Evolutionary conservation across 1,284 basidiomycete genomes (phyloP).

Genomic region (Pseudomicrostroma phylloplanum): DNA sequence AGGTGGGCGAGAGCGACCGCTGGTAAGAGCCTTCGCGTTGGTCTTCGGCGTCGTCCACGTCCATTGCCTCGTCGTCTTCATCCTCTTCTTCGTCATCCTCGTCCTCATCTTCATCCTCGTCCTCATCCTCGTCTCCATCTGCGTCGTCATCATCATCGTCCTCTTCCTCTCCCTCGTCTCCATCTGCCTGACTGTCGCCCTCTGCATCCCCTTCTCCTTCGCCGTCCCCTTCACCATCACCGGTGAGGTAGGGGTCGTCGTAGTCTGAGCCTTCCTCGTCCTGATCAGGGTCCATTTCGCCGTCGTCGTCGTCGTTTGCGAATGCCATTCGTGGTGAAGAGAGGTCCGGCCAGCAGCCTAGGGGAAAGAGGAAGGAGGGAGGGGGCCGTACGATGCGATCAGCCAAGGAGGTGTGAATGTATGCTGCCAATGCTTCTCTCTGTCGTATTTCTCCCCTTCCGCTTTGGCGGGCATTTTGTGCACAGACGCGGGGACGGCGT

Average conservation of each 20-base stretch:
- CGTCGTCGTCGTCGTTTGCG: neutral
- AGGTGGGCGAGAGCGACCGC: neutral
- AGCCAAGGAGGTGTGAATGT: neutral
- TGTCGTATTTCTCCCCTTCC: too few species aligned
- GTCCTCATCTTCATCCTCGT: constrained; percentile 13
- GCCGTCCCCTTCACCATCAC: constrained; percentile 8
- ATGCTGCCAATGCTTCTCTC: too few species aligned
- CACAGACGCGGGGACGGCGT: neutral
- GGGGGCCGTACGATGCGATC: neutral
- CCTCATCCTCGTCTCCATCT: constrained; percentile 2
- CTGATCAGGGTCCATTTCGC: neutral
- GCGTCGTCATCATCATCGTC: neutral
- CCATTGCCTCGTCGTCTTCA: constrained; percentile 1
- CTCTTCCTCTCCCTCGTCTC: neutral
- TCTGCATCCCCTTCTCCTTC: constrained; percentile 5
- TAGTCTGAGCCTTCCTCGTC: neutral
- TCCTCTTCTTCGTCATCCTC: constrained; percentile 10
- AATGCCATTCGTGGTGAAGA: neutral
- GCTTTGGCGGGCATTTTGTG: neutral
- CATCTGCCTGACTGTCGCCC: constrained; percentile 11
- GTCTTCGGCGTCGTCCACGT: neutral
- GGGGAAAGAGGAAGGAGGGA: neutral
- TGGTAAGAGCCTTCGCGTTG: neutral
- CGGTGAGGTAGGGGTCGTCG: constrained; percentile 12
- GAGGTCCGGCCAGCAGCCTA: too few species aligned